Evolutionary conservation across 176 grass and related monocot species (phyloP), one percentile per base, ranked within the genome.

Genomic region (Chloris gayana): DNA sequence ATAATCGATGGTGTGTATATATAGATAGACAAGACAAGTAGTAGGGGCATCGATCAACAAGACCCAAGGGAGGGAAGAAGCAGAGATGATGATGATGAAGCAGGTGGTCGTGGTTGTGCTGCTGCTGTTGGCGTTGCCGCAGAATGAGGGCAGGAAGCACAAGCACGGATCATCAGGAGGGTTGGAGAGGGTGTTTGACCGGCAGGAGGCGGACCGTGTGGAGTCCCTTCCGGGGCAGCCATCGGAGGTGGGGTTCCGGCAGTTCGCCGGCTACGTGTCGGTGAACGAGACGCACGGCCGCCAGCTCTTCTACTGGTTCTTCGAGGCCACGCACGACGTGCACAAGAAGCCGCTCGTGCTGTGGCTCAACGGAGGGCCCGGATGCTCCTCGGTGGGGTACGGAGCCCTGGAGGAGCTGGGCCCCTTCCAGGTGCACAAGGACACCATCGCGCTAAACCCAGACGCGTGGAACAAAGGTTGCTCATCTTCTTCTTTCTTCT

Each of bases 301-400:
- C 17, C 85, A 90, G 0, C 90, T 92, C 72, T 96, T 92, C 82
- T 96, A 92, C 86, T 96, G 93, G 93, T 90, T 96, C 76, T 86
- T 92, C 47, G 93, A 96, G 85, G 93, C 90, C 39, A 75, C 74
- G 3, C 12, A 41, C 15, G 82, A 88, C 35, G 87, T 69, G n/a
- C 45, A 54, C 70, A 84, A 50, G 41, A 92, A 90, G 85, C 93
- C 90, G 1, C 67, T 96, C 12, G 39, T 96, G 19, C 85, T 93
- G 4, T 92, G 90, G 90, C 74, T 92, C 22, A 88, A 92, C 74
- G 90, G 90, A 80, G 89, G 89, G 0, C 92, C 88, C 2, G 85
- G 92, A 0, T 94, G 92, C 83, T 94, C 92, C 30, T 94, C 91
- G 0, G 7, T 94, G 10, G 91, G 91, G 1, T 86, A 81, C 7